phyloP scores from a whole-genome alignment of 257 asterid genomes.

The Nicotiana obtusifolia region DNA sequence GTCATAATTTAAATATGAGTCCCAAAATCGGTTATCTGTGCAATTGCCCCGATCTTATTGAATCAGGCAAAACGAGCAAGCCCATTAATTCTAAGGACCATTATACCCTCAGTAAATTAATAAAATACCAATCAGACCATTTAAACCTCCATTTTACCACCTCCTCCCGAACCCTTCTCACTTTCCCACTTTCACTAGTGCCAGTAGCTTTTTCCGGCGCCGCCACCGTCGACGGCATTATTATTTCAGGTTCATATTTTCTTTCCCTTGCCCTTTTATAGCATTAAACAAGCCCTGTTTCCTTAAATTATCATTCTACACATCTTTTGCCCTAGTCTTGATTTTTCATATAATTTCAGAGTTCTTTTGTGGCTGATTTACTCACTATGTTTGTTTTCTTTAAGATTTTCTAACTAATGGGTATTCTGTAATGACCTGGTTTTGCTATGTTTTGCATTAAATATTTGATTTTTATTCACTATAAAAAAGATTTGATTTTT shows the following conservation, averaged over 20 bases:
- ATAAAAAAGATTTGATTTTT: neutral
- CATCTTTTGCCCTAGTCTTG: neutral
- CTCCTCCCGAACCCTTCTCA: neutral
- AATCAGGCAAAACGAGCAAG: neutral
- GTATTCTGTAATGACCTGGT: neutral
- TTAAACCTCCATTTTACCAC: neutral
- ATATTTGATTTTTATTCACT: too few species aligned
- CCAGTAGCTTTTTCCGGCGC: neutral
- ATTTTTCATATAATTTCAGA: neutral
- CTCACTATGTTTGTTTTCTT: neutral
- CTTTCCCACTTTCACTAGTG: neutral
- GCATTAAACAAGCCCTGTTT: neutral
- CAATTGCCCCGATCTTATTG: neutral
- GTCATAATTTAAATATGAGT: too few species aligned
- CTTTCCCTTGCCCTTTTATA: neutral
- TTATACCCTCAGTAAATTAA: neutral
- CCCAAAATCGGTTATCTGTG: too few species aligned
- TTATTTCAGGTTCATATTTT: neutral
- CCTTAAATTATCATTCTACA: too few species aligned
- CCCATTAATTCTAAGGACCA: neutral
- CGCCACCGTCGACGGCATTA: neutral
- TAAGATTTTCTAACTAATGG: neutral
- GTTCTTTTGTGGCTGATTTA: neutral
- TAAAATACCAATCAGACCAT: neutral
- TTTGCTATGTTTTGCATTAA: neutral